phyloP scores from a whole-genome alignment of 2,329 filamentous ascomycete species.

The Sporothrix inflata region DNA sequence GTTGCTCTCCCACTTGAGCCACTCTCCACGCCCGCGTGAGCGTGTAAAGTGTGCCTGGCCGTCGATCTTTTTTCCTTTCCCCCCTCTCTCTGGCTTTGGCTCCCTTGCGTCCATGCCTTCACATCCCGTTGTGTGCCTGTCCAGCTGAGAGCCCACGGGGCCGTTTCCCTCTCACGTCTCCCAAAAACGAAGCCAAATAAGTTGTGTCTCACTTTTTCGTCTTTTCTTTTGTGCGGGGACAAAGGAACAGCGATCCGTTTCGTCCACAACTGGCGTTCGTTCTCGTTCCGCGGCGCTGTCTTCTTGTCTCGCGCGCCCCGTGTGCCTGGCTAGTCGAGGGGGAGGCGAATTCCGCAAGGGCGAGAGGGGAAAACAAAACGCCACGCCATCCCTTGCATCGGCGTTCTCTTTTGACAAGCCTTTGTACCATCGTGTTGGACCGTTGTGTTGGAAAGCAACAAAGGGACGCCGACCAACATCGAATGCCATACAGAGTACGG shows the following conservation, averaged over 20 bases:
- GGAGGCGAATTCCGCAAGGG: neutral
- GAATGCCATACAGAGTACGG: too few relatives aligned
- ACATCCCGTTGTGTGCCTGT: neutral
- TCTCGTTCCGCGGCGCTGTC: neutral
- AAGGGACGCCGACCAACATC: neutral
- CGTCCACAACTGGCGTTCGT: neutral
- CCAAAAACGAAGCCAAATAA: neutral
- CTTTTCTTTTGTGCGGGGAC: neutral
- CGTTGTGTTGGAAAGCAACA: neutral
- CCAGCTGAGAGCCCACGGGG: slow-evolving; percentile 9
- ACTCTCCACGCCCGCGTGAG: neutral
- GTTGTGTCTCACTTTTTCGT: neutral
- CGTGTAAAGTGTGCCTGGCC: neutral
- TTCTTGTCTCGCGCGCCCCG: slow-evolving; percentile 7
- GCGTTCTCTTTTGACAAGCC: neutral
- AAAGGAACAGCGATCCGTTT: slow-evolving; percentile 15
- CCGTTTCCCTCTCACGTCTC: neutral
- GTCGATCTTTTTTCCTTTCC: neutral
- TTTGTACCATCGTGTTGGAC: neutral
- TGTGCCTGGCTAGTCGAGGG: slow-evolving; percentile 24
- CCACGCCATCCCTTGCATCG: neutral
- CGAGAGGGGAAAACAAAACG: neutral
- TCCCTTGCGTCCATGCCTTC: slow-evolving; percentile 20
- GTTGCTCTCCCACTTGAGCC: neutral
- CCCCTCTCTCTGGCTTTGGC: neutral